Percentiles rank a stretch among this genome's conserved stretches.
Evolutionary conservation across 2,329 filamentous ascomycete species (phyloP).

Genomic region (Colletotrichum sp.): DNA sequence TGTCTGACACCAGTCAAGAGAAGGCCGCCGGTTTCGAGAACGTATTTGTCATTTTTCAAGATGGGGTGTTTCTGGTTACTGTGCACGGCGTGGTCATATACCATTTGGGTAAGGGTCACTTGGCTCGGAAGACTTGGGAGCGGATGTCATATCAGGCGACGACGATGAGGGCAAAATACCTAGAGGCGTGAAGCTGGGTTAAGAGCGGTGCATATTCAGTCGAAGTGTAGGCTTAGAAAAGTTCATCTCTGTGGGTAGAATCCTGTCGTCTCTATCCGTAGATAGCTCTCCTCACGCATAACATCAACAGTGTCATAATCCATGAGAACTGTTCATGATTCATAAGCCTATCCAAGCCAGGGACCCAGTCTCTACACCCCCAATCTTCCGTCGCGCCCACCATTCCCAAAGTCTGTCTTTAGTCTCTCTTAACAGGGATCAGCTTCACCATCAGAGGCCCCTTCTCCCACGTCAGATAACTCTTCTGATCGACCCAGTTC

Average conservation of each 20-base stretch:
- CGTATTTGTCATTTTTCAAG: background rate
- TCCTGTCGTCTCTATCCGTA: background rate
- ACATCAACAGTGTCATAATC: background rate
- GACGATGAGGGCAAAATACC: background rate
- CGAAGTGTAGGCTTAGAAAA: background rate
- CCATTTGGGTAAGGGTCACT: background rate
- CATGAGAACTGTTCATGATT: background rate
- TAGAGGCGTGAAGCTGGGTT: no score
- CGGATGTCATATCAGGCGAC: background rate
- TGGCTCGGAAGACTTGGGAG: rapidly evolving
- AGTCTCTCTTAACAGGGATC: background rate
- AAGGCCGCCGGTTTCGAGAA: background rate
- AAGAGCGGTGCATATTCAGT: no score
- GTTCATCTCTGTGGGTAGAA: background rate
- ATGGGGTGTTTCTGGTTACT: background rate
- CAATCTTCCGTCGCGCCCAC: background rate
- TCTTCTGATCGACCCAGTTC: slow-evolving; percentile 43
- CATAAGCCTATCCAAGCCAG: background rate
- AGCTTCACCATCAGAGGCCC: slow-evolving; percentile 12
- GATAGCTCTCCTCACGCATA: background rate
- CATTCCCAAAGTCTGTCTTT: background rate
- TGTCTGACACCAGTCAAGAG: background rate
- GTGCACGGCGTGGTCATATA: rapidly evolving
- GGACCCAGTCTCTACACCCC: background rate
- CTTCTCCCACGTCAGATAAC: slow-evolving; percentile 42